Percentiles rank a stretch among this genome's conserved stretches.
These are phyloP conservation scores for Pisolithus marmoratus DNA, from an alignment of 768 basidiomycete genomes.

Conservation along the genomic window DNA sequence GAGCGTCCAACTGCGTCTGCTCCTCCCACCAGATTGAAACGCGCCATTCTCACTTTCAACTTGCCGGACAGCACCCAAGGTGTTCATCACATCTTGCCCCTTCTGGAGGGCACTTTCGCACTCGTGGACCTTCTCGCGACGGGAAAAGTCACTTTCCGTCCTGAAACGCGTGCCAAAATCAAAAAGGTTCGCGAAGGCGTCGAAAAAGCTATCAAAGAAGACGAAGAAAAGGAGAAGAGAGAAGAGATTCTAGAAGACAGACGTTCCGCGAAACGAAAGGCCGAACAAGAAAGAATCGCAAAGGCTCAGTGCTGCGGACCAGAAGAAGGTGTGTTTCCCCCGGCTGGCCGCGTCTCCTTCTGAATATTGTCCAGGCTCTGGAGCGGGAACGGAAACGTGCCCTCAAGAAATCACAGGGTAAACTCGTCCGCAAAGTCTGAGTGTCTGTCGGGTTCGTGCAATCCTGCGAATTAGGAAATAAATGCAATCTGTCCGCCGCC, in stretches of 20 bases:
- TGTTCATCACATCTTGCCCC: conserved; percentile 25
- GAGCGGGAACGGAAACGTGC: conserved; percentile 75
- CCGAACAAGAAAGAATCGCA: conserved; percentile 67
- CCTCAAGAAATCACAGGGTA: conserved; percentile 65
- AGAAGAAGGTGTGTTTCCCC: conserved; percentile 59
- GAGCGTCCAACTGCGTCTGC: conserved; percentile 57
- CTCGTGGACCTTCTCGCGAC: conserved; percentile 62
- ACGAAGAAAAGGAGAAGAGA: conserved; percentile 58
- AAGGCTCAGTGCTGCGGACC: conserved; percentile 73
- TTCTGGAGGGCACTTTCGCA: conserved; percentile 66
- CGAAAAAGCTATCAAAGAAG: conserved; percentile 62
- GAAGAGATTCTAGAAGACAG: conserved; percentile 71
- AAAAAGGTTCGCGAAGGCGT: conserved; percentile 68
- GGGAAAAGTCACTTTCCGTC: conserved; percentile 52
- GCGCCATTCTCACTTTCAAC: conserved; percentile 63
- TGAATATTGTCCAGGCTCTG: conserved; percentile 37
- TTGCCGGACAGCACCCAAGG: conserved; percentile 52
- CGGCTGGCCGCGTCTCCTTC: background rate
- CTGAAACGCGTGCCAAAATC: conserved; percentile 79
- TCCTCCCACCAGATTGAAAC: conserved; percentile 53
- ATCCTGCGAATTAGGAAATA: background rate
- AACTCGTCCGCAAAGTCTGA: conserved; percentile 48
- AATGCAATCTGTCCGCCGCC: background rate
- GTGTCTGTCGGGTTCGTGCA: background rate
- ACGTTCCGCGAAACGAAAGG: conserved; percentile 64